Evolutionary conservation across 768 basidiomycete genomes (phyloP), one percentile per base, ranked within the genome.

Genomic region (Agaricus sinodeliciosus): DNA sequence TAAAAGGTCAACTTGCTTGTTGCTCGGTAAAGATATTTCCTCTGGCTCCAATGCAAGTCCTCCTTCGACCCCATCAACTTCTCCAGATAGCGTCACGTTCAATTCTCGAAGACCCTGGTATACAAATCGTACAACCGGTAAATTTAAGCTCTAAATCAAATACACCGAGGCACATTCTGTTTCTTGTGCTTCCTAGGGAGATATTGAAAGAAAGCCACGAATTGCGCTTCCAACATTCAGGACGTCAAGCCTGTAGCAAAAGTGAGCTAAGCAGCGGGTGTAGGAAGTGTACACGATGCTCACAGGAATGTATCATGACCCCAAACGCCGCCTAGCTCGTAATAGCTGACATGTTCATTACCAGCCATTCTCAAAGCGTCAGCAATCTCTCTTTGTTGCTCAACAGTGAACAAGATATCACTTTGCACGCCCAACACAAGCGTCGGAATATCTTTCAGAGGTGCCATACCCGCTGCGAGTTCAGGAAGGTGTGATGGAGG

Each of bases 291-390:
- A n/a, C 34, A 55, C 36, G 47, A 22, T 18, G 80, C 86, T 77
- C 62, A 87, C 83, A 98, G 72, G 72, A 97, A 97, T 18, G 94
- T 97, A 69, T 99, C 95, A 63, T 99, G 95, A 1, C 96, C 96
- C 94, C 94, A 98, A n/a, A 98, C 94, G 8, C 95, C 94, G 25
- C 95, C 95, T 2, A 98, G 78, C 69, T 98, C 96, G 65, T 95
- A 99, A 68, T 97, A 98, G 55, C 90, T 87, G 25, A 99, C 96
- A 53, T 78, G 72, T 13, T 82, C 69, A 66, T 97, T 98, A 0
- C 96, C 96, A 1, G 87, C 83, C 79, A 92, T 80, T 55, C 91
- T 80, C 57, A 99, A 69, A 19, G 94, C 95, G 65, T 96, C 93
- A 4, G 85, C 93, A 7, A 95, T 74, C 69, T 99, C 96, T 36